Evolutionary conservation across 257 asterid species (phyloP).

Genomic region (Forsythia viridissima): DNA sequence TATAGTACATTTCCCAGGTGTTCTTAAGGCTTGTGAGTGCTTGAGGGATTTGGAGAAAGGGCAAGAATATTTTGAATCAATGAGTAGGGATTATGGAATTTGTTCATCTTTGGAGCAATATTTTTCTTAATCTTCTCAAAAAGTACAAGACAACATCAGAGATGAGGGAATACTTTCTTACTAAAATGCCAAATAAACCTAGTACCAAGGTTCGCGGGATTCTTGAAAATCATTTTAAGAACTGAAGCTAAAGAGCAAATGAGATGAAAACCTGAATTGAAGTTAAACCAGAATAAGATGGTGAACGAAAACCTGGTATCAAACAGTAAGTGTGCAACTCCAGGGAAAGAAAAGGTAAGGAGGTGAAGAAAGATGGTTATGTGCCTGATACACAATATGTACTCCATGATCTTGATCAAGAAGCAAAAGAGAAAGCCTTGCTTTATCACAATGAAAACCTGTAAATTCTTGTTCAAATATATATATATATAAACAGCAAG

Average conservation of each 20-base stretch:
- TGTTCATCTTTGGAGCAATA: too few relatives aligned
- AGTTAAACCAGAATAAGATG: slow-evolving; percentile 1
- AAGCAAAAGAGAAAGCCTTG: slow-evolving; percentile 45
- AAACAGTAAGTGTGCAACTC: background rate
- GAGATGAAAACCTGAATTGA: background rate
- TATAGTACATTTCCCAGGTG: too few relatives aligned
- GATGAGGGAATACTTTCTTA: background rate
- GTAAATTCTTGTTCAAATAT: background rate
- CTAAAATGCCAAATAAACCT: background rate
- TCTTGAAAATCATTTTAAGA: background rate
- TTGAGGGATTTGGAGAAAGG: too few relatives aligned
- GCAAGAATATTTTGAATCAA: too few relatives aligned
- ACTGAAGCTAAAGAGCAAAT: background rate
- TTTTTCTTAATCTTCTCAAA: slow-evolving; percentile 20
- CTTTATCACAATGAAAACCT: slow-evolving; percentile 43
- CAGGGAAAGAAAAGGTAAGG: slow-evolving; percentile 27
- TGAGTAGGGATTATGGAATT: too few relatives aligned
- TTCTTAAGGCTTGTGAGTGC: too few relatives aligned
- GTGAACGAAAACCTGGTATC: slow-evolving; percentile 8
- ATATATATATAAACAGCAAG: too few relatives aligned
- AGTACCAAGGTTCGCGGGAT: background rate
- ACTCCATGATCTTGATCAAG: slow-evolving; percentile 40
- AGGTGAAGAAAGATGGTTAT: slow-evolving; percentile 41
- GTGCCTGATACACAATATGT: slow-evolving; percentile 42
- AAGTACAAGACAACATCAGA: slow-evolving; percentile 8